Base-by-base conservation (phyloP, 2,329 filamentous ascomycete genomes). In the Verruconis gallopava region DNA sequence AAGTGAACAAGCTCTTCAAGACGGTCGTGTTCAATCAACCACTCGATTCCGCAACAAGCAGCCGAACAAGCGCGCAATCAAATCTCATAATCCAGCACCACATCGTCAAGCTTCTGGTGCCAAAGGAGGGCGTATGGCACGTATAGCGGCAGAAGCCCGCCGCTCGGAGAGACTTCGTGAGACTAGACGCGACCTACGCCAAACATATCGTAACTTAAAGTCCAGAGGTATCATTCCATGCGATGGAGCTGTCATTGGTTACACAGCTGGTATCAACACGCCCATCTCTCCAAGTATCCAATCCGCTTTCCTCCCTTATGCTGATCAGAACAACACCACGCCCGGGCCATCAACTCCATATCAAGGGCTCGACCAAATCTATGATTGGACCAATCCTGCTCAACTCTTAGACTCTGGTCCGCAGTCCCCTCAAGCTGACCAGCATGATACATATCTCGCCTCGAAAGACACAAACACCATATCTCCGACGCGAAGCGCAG, bases 1-100 rank as follows among this genome's bases (percentile, higher is more conserved):
- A 19, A 78, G 79, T 25, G 65, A 75, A 1, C 77, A 79, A 58
- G 84, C 85, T 0, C 63, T 85, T 21, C 61, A 62, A 15, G 64
- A 80, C 18, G 83, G 84, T 3, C 33, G 35, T 19, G 82, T 95
- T 38, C 77, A 86, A 59, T 89, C 85, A 45, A 96, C 89, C 1
- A 95, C 89, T 0, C 62, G 66, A 28, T 70, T 67, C 49, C 62
- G 67, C 46, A 54, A 48, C 46, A 68, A 69, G 51, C 55, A 61
- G 21, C 61, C 63, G 22, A 64, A 66, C 50, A 66, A 64, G 49
- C 44, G 44, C 20, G 25, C 48, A 3, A 46, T 49, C 4, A 44
- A 44, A 17, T 49, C 51, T 4, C 50, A 50, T 22, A 37, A 49
- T 21, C 58, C 57, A 15, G 57, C 55, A 6, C 50, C 54, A 12